Evolutionary conservation across 805 yeast species (phyloP).

Genomic region (Metschnikowia dekortorum): DNA sequence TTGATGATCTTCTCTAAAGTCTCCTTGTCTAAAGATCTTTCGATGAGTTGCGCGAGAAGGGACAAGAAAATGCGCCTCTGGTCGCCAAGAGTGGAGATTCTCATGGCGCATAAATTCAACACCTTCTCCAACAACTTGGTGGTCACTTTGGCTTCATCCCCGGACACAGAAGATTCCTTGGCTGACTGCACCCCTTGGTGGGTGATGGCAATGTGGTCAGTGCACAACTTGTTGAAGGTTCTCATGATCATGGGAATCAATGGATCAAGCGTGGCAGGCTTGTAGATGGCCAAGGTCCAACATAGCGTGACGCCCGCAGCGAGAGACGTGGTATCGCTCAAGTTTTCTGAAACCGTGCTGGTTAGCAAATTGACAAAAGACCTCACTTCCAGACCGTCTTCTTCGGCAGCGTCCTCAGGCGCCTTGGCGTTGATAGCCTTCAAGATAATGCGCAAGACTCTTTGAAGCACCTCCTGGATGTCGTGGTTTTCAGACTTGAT

Average conservation of each 20-base stretch:
- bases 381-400: conserved; percentile 58
- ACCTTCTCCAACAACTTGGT: conserved; percentile 72
- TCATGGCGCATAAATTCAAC: conserved; percentile 68
- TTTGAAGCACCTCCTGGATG: conserved; percentile 77
- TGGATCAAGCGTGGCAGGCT: conserved; percentile 71
- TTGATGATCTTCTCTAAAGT: conserved; percentile 69
- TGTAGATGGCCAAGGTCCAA: conserved; percentile 74
- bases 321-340: conserved; percentile 66
- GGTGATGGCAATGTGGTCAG: conserved; percentile 73
- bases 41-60: conserved; percentile 83
- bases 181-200: conserved; percentile 41
- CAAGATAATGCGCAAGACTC: conserved; percentile 66
- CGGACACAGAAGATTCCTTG: conserved; percentile 36
- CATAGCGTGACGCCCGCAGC: conserved; percentile 83
- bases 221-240: conserved; percentile 83
- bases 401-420: conserved; percentile 37
- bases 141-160: conserved; percentile 75
- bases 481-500: conserved; percentile 80
- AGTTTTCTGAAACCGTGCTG: conserved; percentile 73
- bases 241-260: conserved; percentile 75
- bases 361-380: conserved; percentile 58
- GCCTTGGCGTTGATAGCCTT: conserved; percentile 54
- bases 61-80: conserved; percentile 87
- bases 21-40: conserved; percentile 74
- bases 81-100: conserved; percentile 87